Base-by-base conservation (phyloP, 352 stramenopile genomes). In the Thraustochytrium sp. region DNA sequence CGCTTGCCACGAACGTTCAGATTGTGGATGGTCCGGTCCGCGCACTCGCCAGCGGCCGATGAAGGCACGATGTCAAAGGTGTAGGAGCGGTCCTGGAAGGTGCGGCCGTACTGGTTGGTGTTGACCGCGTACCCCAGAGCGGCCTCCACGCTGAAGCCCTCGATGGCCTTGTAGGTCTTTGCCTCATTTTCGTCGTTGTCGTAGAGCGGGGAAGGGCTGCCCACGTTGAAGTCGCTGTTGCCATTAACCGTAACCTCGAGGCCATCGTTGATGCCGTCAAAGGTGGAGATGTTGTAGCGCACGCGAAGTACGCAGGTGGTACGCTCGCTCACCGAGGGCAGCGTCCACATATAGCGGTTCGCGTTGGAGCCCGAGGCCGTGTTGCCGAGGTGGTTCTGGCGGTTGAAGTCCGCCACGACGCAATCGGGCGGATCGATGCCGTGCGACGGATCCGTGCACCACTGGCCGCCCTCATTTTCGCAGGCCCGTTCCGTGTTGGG, bases 351-450 rank as follows among this genome's bases (percentile, higher is more conserved):
- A 26, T 85, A 87, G 23, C 73, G 55, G 54, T 82, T 62, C 2
- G 84, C 51, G 26, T 2, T 23, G 16, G 61, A 40, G 76, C 84
- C 82, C 2, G 23, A 40, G 26, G 85, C 86, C 11, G 53, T 51
- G 73, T 89, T 89, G 38, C 86, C 86, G n/a, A 89, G 72, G 51
- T 89, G 86, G 68, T 89, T 89, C 21, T 86, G 68, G 34, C 86
- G 85, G 37, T 78, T 72, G 84, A 85, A 88, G 49, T 59, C 42
- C 11, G 42, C 84, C 38, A 83, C 85, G 44, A 87, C 53, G 61
- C 84, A 86, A 23, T 84, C 76, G 40, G 72, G 54, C 2, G 73
- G 63, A n/a, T 46, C 76, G 1, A 85, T 51, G 76, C n/a, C 36
- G 38, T 80, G 68, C 49, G 68, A 29, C 18, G 68, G 29, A 37